A percentile compares a stretch with the other conserved stretches of the same genome.
phyloP scores from a whole-genome alignment of 176 grass and related monocot species.

The Secale cereale region DNA sequence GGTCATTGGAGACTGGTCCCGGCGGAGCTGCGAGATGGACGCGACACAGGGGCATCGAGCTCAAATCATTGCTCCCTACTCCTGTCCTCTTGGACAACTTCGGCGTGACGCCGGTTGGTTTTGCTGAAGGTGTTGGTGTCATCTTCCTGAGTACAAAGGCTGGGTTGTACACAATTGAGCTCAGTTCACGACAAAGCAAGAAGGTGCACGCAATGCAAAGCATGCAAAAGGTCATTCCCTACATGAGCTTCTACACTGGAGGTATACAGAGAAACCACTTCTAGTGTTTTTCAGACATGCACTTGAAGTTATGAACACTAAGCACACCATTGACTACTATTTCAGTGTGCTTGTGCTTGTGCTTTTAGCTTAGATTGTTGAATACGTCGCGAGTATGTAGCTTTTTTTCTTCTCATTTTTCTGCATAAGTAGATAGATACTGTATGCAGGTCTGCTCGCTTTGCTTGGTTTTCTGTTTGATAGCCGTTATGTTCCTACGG shows the following conservation, averaged over 20 bases:
- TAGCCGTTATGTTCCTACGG: no score
- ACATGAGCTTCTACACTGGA: background rate
- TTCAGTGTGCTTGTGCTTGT: background rate
- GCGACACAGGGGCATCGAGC: background rate
- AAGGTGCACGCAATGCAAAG: background rate
- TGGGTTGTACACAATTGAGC: background rate
- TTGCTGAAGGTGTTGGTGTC: conserved; percentile 3
- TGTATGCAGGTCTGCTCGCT: background rate
- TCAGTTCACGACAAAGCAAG: background rate
- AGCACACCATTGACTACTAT: background rate
- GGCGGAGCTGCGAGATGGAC: background rate
- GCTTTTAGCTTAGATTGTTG: no score
- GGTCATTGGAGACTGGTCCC: background rate
- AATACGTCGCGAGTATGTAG: background rate
- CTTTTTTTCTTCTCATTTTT: background rate
- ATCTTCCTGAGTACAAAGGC: background rate
- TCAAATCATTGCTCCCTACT: background rate
- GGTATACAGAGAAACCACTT: background rate
- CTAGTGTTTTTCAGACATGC: background rate
- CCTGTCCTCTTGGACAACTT: background rate
- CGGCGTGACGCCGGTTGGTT: background rate
- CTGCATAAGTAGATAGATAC: background rate
- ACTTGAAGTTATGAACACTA: background rate
- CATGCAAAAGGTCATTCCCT: background rate
- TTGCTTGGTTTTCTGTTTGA: background rate